Percentiles rank a stretch among this genome's conserved stretches.
Evolutionary conservation across 2,329 filamentous ascomycete genomes (phyloP).

Genomic region (Aureobasidium namibiae): DNA sequence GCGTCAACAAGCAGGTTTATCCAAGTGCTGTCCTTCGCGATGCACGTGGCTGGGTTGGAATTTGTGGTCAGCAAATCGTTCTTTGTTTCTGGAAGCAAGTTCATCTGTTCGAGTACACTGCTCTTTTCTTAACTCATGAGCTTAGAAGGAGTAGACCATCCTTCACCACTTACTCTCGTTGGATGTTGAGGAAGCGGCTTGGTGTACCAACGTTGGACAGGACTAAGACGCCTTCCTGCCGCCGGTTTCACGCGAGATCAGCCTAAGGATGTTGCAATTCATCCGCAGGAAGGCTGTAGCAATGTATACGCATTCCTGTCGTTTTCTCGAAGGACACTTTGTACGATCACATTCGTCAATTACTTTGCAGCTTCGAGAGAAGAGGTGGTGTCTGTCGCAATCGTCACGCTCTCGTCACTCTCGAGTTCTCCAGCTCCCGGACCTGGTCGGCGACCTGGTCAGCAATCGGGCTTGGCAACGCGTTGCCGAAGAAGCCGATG

Average conservation of each 20-base stretch:
- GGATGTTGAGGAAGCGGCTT: background rate
- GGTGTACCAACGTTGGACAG: too few relatives aligned
- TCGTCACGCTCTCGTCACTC: background rate
- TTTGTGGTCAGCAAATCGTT: background rate
- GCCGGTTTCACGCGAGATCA: constrained; percentile 23
- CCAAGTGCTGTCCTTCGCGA: background rate
- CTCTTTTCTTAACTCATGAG: background rate
- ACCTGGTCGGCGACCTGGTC: background rate
- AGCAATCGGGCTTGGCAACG: background rate
- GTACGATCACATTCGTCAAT: background rate
- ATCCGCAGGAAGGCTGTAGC: background rate
- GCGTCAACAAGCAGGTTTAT: background rate
- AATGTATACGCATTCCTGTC: background rate
- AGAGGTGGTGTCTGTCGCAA: background rate
- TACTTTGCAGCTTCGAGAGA: background rate
- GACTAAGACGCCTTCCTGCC: constrained; percentile 20
- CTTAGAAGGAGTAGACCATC: background rate
- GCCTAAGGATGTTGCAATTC: constrained; percentile 20
- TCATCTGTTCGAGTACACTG: background rate
- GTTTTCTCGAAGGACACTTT: background rate
- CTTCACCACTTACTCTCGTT: background rate
- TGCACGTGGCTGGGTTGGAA: background rate
- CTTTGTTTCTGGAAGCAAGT: constrained; percentile 21
- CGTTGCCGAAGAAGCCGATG: background rate
- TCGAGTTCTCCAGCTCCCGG: background rate